Conservation (phyloP, 176 grass and related monocot genomes). For the Puccinellia tenuiflora region DNA sequence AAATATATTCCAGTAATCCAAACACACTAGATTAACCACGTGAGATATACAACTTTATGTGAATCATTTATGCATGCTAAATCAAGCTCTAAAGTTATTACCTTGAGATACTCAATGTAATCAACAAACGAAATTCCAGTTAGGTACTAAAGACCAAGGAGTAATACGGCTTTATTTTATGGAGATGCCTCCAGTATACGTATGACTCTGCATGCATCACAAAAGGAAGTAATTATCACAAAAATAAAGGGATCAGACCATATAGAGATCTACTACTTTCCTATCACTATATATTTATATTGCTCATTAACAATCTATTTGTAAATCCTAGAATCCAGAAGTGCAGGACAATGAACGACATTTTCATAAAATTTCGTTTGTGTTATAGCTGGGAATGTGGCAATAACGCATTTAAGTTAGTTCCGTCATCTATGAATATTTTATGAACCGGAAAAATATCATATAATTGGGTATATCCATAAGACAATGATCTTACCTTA, state of each 20-base stretch:
- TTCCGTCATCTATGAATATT: constrained; percentile 1
- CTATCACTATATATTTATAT: neutral
- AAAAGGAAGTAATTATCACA: neutral
- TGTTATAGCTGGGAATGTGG: neutral
- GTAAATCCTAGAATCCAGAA: neutral
- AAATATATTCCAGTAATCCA: constrained; percentile 99
- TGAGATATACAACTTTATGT: neutral
- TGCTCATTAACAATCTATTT: neutral
- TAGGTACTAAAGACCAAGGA: constrained; percentile 89
- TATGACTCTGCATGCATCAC: constrained; percentile 57
- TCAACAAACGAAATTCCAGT: constrained; percentile 98
- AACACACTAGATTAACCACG: constrained; percentile 48
- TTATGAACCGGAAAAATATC: neutral
- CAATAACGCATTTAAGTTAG: neutral
- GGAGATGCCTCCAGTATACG: constrained; percentile 68
- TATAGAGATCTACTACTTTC: neutral
- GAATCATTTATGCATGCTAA: neutral
- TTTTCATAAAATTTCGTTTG: neutral
- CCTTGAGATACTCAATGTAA: constrained; percentile 98
- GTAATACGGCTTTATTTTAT: constrained; percentile 77
- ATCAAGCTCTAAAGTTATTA: constrained; percentile 32
- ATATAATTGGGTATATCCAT: neutral
- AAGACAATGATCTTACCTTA: constrained; percentile 52
- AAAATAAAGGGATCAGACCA: constrained; percentile 1
- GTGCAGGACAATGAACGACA: neutral